Percentiles rank a stretch among this genome's conserved stretches.
These are phyloP conservation scores for Geranomyces michiganensis DNA, from an alignment of 192 early-diverging fungal species.

Conservation along the genomic window DNA sequence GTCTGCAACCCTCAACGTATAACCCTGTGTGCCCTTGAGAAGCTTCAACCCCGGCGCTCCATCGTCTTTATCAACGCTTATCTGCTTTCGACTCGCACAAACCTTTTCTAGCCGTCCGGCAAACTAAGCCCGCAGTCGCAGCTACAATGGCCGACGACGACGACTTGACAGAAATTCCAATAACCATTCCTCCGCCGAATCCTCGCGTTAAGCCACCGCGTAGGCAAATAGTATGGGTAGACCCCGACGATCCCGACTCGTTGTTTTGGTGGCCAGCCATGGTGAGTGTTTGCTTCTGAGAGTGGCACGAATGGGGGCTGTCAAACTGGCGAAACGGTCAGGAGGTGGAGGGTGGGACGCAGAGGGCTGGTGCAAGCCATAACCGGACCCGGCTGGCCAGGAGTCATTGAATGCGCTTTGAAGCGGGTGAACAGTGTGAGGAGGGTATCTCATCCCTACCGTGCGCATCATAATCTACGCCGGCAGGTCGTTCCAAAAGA, in stretches of 20 bases:
- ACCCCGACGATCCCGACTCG: slow-evolving; percentile 59
- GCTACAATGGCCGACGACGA: not conserved
- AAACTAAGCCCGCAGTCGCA: no score
- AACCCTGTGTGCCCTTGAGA: no score
- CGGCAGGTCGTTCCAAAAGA: slow-evolving; percentile 49
- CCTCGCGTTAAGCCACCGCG: slow-evolving; percentile 25
- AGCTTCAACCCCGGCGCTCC: no score
- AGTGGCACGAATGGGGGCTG: no score
- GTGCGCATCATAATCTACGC: not conserved
- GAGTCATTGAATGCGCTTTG: no score
- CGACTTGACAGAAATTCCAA: not conserved
- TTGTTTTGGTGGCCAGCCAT: slow-evolving; percentile 72
- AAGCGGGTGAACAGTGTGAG: not conserved
- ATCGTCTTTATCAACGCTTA: no score
- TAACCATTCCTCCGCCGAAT: slow-evolving; percentile 15
- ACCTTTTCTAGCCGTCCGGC: no score
- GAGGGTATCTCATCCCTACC: not conserved
- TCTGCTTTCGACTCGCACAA: no score
- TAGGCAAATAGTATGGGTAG: slow-evolving; percentile 61
- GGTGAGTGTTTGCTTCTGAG: slow-evolving; percentile 23
- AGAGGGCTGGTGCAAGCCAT: not conserved
- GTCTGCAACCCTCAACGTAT: no score
- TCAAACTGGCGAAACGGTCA: no score
- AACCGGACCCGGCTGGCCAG: no score
- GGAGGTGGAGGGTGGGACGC: not conserved